Evolutionary conservation across 2,329 filamentous ascomycete genomes (phyloP).

Genomic region (Knoxdaviesia proteae): DNA sequence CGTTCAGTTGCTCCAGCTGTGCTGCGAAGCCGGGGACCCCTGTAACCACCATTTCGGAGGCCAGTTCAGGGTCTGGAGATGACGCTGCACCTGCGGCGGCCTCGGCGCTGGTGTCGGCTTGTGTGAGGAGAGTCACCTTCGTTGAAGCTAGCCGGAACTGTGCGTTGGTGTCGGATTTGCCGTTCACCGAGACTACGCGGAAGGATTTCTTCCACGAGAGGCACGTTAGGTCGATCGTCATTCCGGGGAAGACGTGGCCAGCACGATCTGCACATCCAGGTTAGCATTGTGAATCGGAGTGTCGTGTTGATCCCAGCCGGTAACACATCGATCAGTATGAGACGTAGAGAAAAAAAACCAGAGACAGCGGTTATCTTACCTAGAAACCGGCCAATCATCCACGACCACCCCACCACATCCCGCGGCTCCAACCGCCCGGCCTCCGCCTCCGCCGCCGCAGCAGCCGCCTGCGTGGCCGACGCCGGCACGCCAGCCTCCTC

Average conservation of each 20-base stretch:
- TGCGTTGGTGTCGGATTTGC: neutral
- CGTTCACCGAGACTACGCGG: slow-evolving; percentile 2
- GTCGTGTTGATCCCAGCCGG: no score
- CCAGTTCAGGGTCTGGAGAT: slow-evolving; percentile 2
- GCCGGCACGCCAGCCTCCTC: slow-evolving; percentile 32
- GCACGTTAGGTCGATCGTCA: slow-evolving; percentile 40
- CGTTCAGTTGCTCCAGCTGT: slow-evolving; percentile 46
- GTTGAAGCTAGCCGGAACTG: slow-evolving; percentile 19
- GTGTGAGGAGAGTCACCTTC: slow-evolving; percentile 15
- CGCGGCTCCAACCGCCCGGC: slow-evolving; percentile 6
- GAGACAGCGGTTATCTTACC: slow-evolving; percentile 8
- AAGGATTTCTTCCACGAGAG: slow-evolving; percentile 14
- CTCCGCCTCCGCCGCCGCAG: slow-evolving; percentile 32
- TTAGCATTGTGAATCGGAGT: neutral
- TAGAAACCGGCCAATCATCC: slow-evolving; percentile 13
- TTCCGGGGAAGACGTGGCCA: slow-evolving; percentile 48
- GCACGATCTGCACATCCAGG: slow-evolving; percentile 25
- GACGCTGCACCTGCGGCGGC: slow-evolving; percentile 5
- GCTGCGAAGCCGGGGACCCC: slow-evolving; percentile 47
- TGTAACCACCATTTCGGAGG: slow-evolving; percentile 21
- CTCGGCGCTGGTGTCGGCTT: slow-evolving; percentile 8
- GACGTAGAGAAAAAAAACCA: neutral
- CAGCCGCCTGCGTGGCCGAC: slow-evolving; percentile 33
- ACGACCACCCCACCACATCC: slow-evolving; percentile 16
- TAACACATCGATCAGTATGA: no score